Evolutionary conservation across 179 eudicot species (phyloP).

Genomic region (Pouteria campechiana): DNA sequence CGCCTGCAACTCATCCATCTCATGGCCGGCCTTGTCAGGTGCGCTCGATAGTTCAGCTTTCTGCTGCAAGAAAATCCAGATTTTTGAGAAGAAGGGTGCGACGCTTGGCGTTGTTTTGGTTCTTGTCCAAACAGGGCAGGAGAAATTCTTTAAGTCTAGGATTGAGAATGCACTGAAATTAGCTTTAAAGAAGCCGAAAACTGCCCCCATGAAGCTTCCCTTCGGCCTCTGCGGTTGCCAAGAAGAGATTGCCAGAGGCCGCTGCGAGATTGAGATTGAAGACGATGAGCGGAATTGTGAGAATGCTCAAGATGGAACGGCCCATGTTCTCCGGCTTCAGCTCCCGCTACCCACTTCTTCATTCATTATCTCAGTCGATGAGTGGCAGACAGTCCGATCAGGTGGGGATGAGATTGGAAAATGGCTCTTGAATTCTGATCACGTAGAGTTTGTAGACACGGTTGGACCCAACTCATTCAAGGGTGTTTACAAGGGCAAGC

Average conservation of each 20-base stretch:
- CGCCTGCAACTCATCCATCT: constrained; percentile 72
- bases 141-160: constrained; percentile 42
- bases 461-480: constrained; percentile 51
- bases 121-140: constrained; percentile 50
- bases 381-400: constrained; percentile 84
- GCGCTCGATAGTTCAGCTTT: constrained; percentile 64
- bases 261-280: constrained; percentile 53
- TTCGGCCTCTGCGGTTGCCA: constrained; percentile 97
- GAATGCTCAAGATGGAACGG: constrained; percentile 42
- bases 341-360: constrained; percentile 58
- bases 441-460: constrained; percentile 58
- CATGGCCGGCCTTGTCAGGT: constrained; percentile 68
- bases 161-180: constrained; percentile 68
- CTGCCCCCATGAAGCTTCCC: constrained; percentile 65
- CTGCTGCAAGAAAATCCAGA: constrained; percentile 68
- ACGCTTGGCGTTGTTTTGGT: constrained; percentile 59
- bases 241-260: constrained; percentile 46
- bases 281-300: constrained; percentile 53
- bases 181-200: constrained; percentile 56
- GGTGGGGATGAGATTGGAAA: constrained; percentile 55
- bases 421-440: constrained; percentile 62
- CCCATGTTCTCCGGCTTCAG: constrained; percentile 25
- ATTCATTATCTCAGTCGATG: constrained; percentile 65
- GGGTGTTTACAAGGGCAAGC: constrained; percentile 72
- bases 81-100: constrained; percentile 82